Percentiles rank a stretch among this genome's conserved stretches.
phyloP scores from a whole-genome alignment of 2,329 filamentous ascomycete genomes.

The Talaromyces sp. region DNA sequence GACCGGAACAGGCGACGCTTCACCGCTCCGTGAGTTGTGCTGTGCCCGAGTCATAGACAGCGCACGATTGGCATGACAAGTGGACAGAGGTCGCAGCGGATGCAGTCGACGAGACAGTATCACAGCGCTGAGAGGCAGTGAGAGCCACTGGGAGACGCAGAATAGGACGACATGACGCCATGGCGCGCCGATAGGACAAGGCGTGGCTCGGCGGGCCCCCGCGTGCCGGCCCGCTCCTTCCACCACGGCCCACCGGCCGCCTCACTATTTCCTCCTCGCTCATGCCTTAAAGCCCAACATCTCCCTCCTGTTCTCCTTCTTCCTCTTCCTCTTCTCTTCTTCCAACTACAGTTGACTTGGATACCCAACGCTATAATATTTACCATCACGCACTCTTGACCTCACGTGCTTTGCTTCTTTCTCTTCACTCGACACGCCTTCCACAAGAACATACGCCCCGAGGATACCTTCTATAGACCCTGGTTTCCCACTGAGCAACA shows the following conservation, averaged over 20 bases:
- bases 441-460: background rate
- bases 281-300: conserved; percentile 12
- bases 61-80: background rate
- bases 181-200: background rate
- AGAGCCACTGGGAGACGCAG: background rate
- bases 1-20: background rate
- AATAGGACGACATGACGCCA: conserved; percentile 2
- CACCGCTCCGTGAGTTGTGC: background rate
- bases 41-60: background rate
- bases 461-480: background rate
- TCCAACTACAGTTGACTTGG: background rate
- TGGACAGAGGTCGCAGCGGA: background rate
- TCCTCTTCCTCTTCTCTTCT: background rate
- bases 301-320: background rate
- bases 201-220: conserved; percentile 9
- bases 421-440: background rate
- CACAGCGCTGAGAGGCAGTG: background rate
- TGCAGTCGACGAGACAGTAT: background rate
- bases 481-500: background rate
- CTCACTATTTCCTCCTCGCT: background rate
- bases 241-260: background rate
- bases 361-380: background rate
- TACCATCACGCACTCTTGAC: background rate
- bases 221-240: conserved; percentile 13
- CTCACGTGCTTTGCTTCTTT: background rate